Base-by-base conservation (phyloP, 495 filamentous ascomycete genomes). In the Xylona heveae region DNA sequence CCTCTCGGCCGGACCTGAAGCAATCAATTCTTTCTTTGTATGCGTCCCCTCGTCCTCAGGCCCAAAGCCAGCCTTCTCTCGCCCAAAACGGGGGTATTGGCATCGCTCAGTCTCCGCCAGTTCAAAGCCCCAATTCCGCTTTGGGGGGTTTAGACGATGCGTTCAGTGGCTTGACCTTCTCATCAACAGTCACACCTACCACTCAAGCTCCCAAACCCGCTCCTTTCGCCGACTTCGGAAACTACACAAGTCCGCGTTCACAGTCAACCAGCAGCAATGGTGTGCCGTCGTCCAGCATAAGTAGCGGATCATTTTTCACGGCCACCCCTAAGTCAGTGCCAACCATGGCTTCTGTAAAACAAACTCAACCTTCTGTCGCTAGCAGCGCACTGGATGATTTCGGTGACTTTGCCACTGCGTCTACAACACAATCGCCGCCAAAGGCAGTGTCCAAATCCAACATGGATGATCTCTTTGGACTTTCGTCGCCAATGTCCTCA, bases 21-120 rank as follows among this genome's bases (percentile, higher is more conserved):
- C 84, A 93, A 49, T 94, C 85, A 8, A 97, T 97, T 35, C 55
- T 97, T 7, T 95, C 90, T 2, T 61, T 97, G 5, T 97, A 97
- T 46, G 78, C 88, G 22, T 80, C 78, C 24, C 78, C 75, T 12
- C 63, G 66, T 36, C 64, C 71, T 24, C 74, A 75, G 41, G 62
- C 60, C 6, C 68, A 66, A 31, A 45, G 51, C 22, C 58, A 65
- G 35, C 57, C 64, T 36, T 62, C 65, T 38, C 71, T 72, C 17
- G 66, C 57, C 28, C 70, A 55, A 6, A 55, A 59, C 31, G 52
- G 61, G 10, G 55, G 73, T 0, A 76, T 81, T 45, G 77, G 78
- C 24, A 66, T 65, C 28, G 62, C 79, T 58, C 58, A 71, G 37
- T 71, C 71, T 21, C 62, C 69, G 5, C 31, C 58, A 17, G 38